Conservation (phyloP, 1,284 basidiomycete species). For the Chondrostereum purpureum region DNA sequence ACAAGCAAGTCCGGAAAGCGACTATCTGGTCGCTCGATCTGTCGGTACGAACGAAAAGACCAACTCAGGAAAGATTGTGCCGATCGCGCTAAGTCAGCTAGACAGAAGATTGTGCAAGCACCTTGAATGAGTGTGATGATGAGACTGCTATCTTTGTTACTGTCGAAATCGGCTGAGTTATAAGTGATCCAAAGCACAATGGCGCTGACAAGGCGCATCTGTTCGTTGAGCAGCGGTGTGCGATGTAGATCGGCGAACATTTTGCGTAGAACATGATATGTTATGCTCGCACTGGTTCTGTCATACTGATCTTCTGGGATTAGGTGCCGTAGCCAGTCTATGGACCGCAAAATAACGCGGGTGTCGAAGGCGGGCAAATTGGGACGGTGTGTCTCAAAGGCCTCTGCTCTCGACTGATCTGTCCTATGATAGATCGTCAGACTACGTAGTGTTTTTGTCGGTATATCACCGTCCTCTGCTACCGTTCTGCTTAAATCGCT, state of each 20-base stretch:
- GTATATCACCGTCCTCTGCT: slow-evolving; percentile 25
- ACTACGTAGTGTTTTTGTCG: slow-evolving; percentile 33
- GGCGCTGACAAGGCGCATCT: slow-evolving; percentile 70
- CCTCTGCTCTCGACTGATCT: slow-evolving; percentile 22
- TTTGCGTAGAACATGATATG: slow-evolving; percentile 73
- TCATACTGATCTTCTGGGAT: slow-evolving; percentile 30
- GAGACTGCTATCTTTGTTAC: slow-evolving; percentile 41
- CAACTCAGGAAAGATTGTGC: slow-evolving; percentile 76
- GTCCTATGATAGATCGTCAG: slow-evolving; percentile 45
- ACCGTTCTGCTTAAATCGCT: slow-evolving; percentile 15
- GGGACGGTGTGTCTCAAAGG: slow-evolving; percentile 49
- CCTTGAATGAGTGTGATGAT: slow-evolving; percentile 67
- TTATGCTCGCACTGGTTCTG: no score
- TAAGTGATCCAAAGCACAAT: slow-evolving; percentile 69
- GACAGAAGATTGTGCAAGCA: slow-evolving; percentile 56
- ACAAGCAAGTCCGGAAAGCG: slow-evolving; percentile 61
- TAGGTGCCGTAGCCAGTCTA: slow-evolving; percentile 46
- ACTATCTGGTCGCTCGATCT: slow-evolving; percentile 31
- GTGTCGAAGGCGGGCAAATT: slow-evolving; percentile 55
- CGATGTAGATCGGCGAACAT: slow-evolving; percentile 64
- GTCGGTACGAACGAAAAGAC: slow-evolving; percentile 53
- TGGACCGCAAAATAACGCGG: slow-evolving; percentile 42
- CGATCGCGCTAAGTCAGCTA: slow-evolving; percentile 61
- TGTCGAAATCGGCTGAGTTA: slow-evolving; percentile 45
- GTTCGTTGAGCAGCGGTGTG: slow-evolving; percentile 81